Percentiles rank a stretch among this genome's conserved stretches.
These are phyloP conservation scores for Physaria fendleri DNA, from an alignment of 345 rosid species.

Conservation along the genomic window DNA sequence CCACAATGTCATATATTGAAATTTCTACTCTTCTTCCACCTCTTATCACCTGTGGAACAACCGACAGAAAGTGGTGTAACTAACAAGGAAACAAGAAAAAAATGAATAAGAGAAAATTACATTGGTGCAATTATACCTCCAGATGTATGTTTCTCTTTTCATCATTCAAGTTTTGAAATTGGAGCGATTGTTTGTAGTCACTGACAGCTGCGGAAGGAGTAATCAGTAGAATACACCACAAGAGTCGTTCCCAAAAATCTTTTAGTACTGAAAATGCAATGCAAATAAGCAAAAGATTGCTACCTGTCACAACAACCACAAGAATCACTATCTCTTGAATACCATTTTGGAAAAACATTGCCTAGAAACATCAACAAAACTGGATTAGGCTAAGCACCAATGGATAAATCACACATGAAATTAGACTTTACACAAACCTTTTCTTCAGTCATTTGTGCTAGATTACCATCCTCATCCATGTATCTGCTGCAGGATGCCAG, in stretches of 20 bases:
- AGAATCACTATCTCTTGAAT: constrained; percentile 84
- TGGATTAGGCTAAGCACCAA: neutral
- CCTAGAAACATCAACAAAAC: constrained; percentile 30
- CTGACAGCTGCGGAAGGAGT: constrained; percentile 62
- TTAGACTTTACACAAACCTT: constrained; percentile 44
- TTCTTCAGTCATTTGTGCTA: constrained; percentile 56
- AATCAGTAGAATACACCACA: constrained; percentile 3
- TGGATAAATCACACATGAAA: neutral
- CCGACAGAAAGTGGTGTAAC: too few species aligned
- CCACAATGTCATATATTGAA: constrained; percentile 89
- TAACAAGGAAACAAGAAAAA: too few species aligned
- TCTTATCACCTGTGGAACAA: constrained; percentile 90
- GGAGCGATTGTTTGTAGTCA: constrained; percentile 97
- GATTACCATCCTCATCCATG: constrained; percentile 49
- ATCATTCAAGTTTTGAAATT: constrained; percentile 88
- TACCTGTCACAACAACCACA: constrained; percentile 94
- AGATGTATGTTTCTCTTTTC: constrained; percentile 95
- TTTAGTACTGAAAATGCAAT: neutral
- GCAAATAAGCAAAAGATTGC: too few species aligned
- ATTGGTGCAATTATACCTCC: too few species aligned
- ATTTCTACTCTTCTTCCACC: constrained; percentile 78
- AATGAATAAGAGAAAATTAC: too few species aligned
- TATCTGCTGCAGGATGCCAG: constrained; percentile 60
- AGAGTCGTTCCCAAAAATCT: neutral
- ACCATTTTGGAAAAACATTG: constrained; percentile 44